Percentiles rank a stretch among this genome's conserved stretches.
Conservation (phyloP, 2,329 filamentous ascomycete species). For the Epichloe uncinata region DNA sequence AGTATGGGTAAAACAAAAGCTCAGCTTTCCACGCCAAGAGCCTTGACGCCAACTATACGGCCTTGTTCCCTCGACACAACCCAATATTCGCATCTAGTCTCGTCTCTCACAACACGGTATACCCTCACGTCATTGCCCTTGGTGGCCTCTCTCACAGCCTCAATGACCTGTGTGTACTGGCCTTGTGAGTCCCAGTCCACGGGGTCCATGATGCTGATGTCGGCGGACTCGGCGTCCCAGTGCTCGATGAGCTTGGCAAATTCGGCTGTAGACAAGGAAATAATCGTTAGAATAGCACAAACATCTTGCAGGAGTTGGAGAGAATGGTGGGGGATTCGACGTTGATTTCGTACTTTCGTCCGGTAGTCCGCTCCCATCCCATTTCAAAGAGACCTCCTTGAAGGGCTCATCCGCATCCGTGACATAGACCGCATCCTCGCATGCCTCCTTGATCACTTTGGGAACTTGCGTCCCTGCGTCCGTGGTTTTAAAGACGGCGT, state of each 20-base stretch:
- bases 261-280: conserved; percentile 35
- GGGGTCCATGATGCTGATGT: conserved; percentile 52
- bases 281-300: neutral
- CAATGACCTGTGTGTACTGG: conserved; percentile 54
- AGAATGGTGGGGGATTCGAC: neutral
- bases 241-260: conserved; percentile 56
- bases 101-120: conserved; percentile 53
- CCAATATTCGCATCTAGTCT: conserved; percentile 65
- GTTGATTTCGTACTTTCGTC: conserved; percentile 42
- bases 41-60: conserved; percentile 65
- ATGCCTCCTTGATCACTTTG: conserved; percentile 34
- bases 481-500: conserved; percentile 34
- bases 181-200: conserved; percentile 61
- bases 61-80: conserved; percentile 51
- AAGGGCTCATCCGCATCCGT: conserved; percentile 84
- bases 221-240: conserved; percentile 35
- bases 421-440: conserved; percentile 49
- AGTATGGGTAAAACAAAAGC: neutral
- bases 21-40: conserved; percentile 54
- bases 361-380: conserved; percentile 39
- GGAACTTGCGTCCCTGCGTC: conserved; percentile 49
- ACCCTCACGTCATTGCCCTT: conserved; percentile 58
- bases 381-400: conserved; percentile 57
- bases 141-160: conserved; percentile 52
- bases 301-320: neutral